These are phyloP conservation scores for Wallacemonas sp. DNA, from an alignment of 208 protist genomes.

Conservation along the genomic window DNA sequence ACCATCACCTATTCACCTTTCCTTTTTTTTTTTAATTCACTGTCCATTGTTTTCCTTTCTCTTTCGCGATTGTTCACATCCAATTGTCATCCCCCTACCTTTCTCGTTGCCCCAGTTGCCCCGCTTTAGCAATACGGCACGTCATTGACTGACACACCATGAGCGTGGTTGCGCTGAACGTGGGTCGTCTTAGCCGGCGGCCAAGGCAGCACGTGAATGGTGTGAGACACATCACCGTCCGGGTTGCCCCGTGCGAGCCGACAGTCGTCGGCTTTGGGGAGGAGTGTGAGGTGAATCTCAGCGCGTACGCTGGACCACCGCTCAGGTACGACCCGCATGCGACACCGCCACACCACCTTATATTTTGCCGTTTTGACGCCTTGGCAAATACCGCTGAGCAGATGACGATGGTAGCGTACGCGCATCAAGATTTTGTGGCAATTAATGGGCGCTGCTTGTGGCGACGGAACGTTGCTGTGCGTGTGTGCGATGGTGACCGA, in stretches of 20 bases:
- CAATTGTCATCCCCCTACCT: too few species aligned
- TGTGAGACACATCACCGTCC: background rate
- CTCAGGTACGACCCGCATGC: too few species aligned
- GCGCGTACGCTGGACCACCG: background rate
- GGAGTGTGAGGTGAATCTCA: background rate
- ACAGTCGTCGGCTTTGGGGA: background rate
- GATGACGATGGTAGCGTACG: background rate
- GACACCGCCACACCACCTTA: too few species aligned
- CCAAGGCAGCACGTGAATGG: background rate
- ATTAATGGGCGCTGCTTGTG: constrained; percentile 1
- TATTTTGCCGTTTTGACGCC: too few species aligned
- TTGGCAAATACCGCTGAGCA: background rate
- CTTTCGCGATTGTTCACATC: too few species aligned
- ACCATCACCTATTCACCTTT: background rate
- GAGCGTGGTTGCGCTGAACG: too few species aligned
- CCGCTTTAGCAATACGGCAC: too few species aligned
- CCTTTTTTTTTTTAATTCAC: background rate
- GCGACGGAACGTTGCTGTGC: background rate
- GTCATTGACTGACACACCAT: too few species aligned
- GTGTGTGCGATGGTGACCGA: constrained; percentile 1
- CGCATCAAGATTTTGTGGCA: background rate
- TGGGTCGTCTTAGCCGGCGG: too few species aligned
- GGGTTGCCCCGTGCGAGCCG: background rate
- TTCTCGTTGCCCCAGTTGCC: too few species aligned
- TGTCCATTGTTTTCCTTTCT: background rate